phyloP scores from a whole-genome alignment of 495 filamentous ascomycete genomes.

The Hypoxylon cercidicola region DNA sequence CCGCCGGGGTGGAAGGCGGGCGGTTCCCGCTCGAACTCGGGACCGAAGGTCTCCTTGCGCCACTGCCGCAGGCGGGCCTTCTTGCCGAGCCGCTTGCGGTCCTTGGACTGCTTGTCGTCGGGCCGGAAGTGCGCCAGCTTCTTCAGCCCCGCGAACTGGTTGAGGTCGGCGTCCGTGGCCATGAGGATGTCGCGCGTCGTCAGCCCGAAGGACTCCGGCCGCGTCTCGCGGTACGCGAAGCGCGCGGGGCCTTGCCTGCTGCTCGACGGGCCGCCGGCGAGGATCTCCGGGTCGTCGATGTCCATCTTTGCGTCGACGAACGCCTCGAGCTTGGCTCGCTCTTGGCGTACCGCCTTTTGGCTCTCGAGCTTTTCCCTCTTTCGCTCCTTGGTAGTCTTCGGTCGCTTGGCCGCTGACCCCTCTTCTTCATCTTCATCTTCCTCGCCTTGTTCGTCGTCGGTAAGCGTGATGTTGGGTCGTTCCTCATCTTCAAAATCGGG shows the following conservation, averaged over 20 bases:
- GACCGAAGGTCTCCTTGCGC: slow-evolving; percentile 91
- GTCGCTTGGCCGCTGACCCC: slow-evolving; percentile 59
- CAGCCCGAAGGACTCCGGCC: slow-evolving; percentile 87
- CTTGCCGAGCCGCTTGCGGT: slow-evolving; percentile 88
- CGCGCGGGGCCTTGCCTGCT: slow-evolving; percentile 25
- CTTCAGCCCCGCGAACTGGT: slow-evolving; percentile 92
- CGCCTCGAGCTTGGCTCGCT: slow-evolving; percentile 83
- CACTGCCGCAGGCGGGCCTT: slow-evolving; percentile 89
- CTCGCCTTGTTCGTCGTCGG: slow-evolving; percentile 53
- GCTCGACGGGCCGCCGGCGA: slow-evolving; percentile 50
- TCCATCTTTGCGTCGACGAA: slow-evolving; percentile 87
- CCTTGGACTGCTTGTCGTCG: slow-evolving; percentile 83
- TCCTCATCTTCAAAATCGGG: slow-evolving; percentile 79
- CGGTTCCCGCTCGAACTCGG: slow-evolving; percentile 60
- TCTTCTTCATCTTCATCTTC: slow-evolving; percentile 52
- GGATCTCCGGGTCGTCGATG: slow-evolving; percentile 69
- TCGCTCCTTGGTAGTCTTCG: slow-evolving; percentile 71
- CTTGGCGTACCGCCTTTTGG: slow-evolving; percentile 78
- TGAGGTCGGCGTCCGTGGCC: slow-evolving; percentile 86
- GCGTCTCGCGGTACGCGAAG: slow-evolving; percentile 95
- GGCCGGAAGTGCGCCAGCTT: slow-evolving; percentile 92
- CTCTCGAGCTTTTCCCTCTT: slow-evolving; percentile 73
- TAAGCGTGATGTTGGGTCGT: slow-evolving; percentile 64
- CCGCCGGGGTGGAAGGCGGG: slow-evolving; percentile 60
- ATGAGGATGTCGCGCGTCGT: slow-evolving; percentile 91